Conservation (phyloP, 148 eudicot species). For the Silene conica region DNA sequence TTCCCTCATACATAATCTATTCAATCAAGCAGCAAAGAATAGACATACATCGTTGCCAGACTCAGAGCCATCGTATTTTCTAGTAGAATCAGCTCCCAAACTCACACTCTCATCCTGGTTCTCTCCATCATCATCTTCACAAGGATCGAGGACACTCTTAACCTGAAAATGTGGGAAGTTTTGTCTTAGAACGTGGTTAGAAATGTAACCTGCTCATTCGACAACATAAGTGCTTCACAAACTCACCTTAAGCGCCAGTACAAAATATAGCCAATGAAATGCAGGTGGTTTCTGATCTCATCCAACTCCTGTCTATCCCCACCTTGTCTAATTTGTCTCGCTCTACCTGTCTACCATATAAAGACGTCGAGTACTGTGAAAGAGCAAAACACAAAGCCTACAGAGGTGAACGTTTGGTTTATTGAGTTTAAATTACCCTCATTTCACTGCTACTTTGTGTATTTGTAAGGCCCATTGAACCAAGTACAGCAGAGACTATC, state of each 20-base stretch:
- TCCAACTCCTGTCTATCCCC: too few relatives aligned
- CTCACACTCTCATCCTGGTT: slow-evolving; percentile 61
- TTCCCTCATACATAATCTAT: not conserved
- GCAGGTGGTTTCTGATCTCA: too few relatives aligned
- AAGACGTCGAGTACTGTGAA: too few relatives aligned
- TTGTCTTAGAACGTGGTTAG: not conserved
- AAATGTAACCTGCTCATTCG: not conserved
- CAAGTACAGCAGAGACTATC: slow-evolving; percentile 79
- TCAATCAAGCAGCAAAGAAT: not conserved
- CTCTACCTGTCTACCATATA: too few relatives aligned
- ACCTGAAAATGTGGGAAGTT: slow-evolving; percentile 41
- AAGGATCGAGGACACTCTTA: slow-evolving; percentile 93
- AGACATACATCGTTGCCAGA: slow-evolving; percentile 60
- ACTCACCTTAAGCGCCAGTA: slow-evolving; percentile 78
- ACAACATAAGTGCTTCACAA: slow-evolving; percentile 1
- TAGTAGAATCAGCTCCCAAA: slow-evolving; percentile 76
- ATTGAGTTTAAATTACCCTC: slow-evolving; percentile 42
- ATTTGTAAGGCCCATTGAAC: slow-evolving; percentile 58
- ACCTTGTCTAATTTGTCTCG: too few relatives aligned
- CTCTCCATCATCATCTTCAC: slow-evolving; percentile 82
- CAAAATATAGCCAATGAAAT: too few relatives aligned
- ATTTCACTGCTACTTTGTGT: slow-evolving; percentile 48
- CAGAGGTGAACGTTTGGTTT: not conserved
- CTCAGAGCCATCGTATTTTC: slow-evolving; percentile 54
- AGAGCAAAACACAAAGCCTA: too few relatives aligned